Evolutionary conservation across 345 rosid species (phyloP), one percentile per base, ranked within the genome.

Genomic region (Anastatica hierochuntica): DNA sequence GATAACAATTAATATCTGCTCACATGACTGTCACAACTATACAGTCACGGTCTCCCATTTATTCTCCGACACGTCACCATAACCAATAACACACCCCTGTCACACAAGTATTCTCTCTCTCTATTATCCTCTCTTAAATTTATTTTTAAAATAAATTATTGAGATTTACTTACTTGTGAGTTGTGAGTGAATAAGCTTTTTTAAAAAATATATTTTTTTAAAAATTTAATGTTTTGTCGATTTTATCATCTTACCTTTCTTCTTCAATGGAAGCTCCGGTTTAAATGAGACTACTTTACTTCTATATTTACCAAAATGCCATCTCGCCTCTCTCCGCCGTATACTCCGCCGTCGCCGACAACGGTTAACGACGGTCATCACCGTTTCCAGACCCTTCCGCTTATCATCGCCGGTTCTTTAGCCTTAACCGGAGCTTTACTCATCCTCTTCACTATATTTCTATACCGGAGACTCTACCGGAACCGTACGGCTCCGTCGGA

Each of bases 401-500:
- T 66, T 2, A 56, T 73, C n/a, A 67, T 73, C 14, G 72, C 78
- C 58, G 61, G 71, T 20, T 45, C 74, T 27, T 9, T 59, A 8
- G 36, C 76, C 31, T 19, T 74, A 52, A 61, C 75, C 58, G 45
- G 73, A 59, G 46, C 68, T 39, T 21, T 83, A 65, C 51, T 84
- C 51, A 39, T 75, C 46, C 48, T 74, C 64, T 43, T 67, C 42
- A 53, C 71, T 57, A 55, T 69, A 49, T 34, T 82, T 57, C 46
- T 81, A 26, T 87, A 82, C 83, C 80, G 88, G 24, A 90, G 66
- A 69, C 82, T 86, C 72, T 74, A 36, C 35, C 73, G 80, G 29
- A 80, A 76, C 63, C 96, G 96, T 26, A 84, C 94, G 1, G 94
- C 79, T 49, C 90, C 97, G 1, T 77, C 80, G 1, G 95, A 85